Conservation (phyloP, 352 stramenopile species). For the Pythium aristosporum region DNA sequence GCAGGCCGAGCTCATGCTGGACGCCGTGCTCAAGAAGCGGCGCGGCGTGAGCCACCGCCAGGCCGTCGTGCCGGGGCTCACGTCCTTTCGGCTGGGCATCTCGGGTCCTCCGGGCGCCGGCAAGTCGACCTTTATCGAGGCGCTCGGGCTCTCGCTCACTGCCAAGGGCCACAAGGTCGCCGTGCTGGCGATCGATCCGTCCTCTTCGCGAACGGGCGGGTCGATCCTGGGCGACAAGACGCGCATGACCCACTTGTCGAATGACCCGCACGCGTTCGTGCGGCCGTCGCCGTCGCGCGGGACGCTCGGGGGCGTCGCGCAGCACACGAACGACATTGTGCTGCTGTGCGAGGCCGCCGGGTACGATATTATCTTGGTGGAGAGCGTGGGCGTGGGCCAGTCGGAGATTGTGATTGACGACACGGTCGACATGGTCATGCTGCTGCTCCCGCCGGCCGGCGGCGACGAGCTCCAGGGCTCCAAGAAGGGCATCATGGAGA, state of each 20-base stretch:
- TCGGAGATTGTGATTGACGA: conserved; percentile 97
- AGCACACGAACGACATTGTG: conserved; percentile 91
- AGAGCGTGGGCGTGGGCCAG: conserved; percentile 97
- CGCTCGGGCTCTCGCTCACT: conserved; percentile 89
- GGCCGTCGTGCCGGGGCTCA: conserved; percentile 24
- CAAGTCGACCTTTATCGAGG: conserved; percentile 98
- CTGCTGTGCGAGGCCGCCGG: conserved; percentile 92
- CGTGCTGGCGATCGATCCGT: conserved; percentile 97
- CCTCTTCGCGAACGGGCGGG: conserved; percentile 92
- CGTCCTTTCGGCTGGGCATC: conserved; percentile 89
- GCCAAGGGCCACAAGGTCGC: conserved; percentile 86
- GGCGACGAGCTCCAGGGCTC: conserved; percentile 96
- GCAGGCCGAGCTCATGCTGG: conserved; percentile 87
- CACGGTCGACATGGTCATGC: conserved; percentile 95
- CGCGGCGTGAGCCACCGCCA: conserved; percentile 39
- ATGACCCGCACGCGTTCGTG: conserved; percentile 91
- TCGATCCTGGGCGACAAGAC: conserved; percentile 99
- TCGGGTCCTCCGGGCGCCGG: conserved; percentile 92
- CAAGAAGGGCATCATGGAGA: conserved; percentile 99
- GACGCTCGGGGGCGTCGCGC: conserved; percentile 69
- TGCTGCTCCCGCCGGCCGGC: conserved; percentile 93
- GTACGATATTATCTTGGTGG: conserved; percentile 96
- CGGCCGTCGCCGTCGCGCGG: conserved; percentile 90
- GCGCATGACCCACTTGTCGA: conserved; percentile 94
- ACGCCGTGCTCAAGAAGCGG: conserved; percentile 71